Evolutionary conservation across 495 filamentous ascomycete species (phyloP).

Genomic region (Chaetomium fimeti): DNA sequence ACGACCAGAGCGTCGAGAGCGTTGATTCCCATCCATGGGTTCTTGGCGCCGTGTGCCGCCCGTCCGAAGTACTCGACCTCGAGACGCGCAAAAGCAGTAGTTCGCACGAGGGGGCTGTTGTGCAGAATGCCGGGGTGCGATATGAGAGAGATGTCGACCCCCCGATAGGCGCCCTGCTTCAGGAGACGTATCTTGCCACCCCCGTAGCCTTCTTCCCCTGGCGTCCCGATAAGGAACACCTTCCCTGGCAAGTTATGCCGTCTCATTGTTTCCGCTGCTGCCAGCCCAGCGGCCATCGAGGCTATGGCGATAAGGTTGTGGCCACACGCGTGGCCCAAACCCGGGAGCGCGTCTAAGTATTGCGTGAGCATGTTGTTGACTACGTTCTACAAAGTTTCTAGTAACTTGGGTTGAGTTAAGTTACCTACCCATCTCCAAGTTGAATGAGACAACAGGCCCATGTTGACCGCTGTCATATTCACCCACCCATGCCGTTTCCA

Average conservation of each 20-base stretch:
- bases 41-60: constrained; percentile 58
- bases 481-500: constrained; percentile 59
- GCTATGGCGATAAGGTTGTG: constrained; percentile 68
- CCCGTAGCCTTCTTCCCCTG: constrained; percentile 63
- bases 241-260: constrained; percentile 53
- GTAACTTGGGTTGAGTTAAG: background rate
- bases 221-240: constrained; percentile 64
- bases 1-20: constrained; percentile 61
- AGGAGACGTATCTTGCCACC: constrained; percentile 68
- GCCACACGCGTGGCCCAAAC: constrained; percentile 65
- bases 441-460: constrained; percentile 56
- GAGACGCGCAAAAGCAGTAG: constrained; percentile 50
- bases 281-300: constrained; percentile 59
- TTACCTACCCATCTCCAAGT: constrained; percentile 55
- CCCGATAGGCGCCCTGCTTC: constrained; percentile 60
- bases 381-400: background rate
- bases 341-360: constrained; percentile 52
- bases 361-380: background rate
- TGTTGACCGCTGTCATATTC: constrained; percentile 48
- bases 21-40: constrained; percentile 64
- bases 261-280: constrained; percentile 52
- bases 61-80: constrained; percentile 53
- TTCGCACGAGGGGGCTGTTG: constrained; percentile 48
- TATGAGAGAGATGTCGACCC: constrained; percentile 65
- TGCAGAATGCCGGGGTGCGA: constrained; percentile 53